Conservation (phyloP, 176 grass and related monocot genomes). For the Bonia amplexicaulis region DNA sequence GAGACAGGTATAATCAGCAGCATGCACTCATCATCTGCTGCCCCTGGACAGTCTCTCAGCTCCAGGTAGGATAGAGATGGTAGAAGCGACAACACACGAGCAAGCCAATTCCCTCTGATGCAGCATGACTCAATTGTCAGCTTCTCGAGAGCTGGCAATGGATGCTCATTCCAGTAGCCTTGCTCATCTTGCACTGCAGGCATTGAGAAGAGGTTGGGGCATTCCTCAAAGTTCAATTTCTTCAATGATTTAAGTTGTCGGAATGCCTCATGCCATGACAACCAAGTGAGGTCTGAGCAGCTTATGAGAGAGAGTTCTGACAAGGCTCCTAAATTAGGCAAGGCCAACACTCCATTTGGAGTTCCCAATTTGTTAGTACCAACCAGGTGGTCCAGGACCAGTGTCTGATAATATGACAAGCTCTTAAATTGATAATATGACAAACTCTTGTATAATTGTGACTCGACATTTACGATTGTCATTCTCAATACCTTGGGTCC, state of each 20-base stretch:
- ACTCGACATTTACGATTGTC: neutral
- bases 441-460: neutral
- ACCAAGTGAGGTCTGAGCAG: conserved; percentile 10
- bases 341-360: neutral
- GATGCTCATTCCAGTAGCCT: neutral
- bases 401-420: conserved; percentile 10
- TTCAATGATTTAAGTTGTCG: conserved; percentile 8
- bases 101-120: conserved; percentile 17
- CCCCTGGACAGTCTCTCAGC: conserved; percentile 9
- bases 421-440: conserved; percentile 11
- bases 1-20: neutral
- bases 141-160: neutral
- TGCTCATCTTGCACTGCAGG: conserved; percentile 3
- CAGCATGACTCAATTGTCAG: conserved; percentile 8
- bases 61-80: neutral
- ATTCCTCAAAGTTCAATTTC: conserved; percentile 9
- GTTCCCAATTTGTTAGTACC: neutral
- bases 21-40: neutral
- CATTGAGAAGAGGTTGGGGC: neutral
- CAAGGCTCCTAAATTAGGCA: conserved; percentile 12
- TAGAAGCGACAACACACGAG: conserved; percentile 16
- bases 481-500: conserved; percentile 16
- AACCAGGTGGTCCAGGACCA: neutral
- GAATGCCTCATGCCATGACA: neutral
- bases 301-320: neutral